Percentiles rank a stretch among this genome's conserved stretches.
phyloP scores from a whole-genome alignment of 148 eudicot species.

The Beta vulgaris region DNA sequence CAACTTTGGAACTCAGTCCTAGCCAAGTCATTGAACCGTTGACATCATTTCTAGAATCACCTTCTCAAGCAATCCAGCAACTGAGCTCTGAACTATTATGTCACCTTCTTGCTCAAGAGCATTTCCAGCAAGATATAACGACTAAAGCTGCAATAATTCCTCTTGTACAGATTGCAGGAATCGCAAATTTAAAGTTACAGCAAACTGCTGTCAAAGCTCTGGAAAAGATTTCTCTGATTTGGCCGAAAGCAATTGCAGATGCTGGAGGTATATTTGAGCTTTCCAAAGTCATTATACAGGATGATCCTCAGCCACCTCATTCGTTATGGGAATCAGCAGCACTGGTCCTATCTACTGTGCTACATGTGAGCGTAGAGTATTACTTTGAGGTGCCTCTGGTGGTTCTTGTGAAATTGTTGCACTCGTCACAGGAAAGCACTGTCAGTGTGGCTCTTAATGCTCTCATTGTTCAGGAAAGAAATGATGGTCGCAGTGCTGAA shows the following conservation, averaged over 20 bases:
- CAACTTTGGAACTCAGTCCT: conserved; percentile 56
- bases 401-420: conserved; percentile 71
- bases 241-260: conserved; percentile 81
- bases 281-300: conserved; percentile 68
- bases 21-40: conserved; percentile 72
- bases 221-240: conserved; percentile 57
- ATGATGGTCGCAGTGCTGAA: conserved; percentile 55
- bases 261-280: conserved; percentile 79
- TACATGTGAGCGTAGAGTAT: conserved; percentile 47
- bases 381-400: conserved; percentile 60
- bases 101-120: conserved; percentile 73
- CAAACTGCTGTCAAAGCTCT: conserved; percentile 74
- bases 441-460: conserved; percentile 56
- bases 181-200: conserved; percentile 63
- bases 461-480: conserved; percentile 53
- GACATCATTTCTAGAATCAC: conserved; percentile 62
- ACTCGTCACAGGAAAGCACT: conserved; percentile 50
- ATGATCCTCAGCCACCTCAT: conserved; percentile 64
- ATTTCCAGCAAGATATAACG: conserved; percentile 68
- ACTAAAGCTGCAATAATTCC: conserved; percentile 65
- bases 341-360: conserved; percentile 55
- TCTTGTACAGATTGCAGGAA: conserved; percentile 73
- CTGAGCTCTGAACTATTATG: conserved; percentile 66
- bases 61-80: conserved; percentile 79
- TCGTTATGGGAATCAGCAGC: conserved; percentile 80